Evolutionary conservation across 2,329 filamentous ascomycete species (phyloP), one percentile per base, ranked within the genome.

Genomic region (Trichoderma sp.): DNA sequence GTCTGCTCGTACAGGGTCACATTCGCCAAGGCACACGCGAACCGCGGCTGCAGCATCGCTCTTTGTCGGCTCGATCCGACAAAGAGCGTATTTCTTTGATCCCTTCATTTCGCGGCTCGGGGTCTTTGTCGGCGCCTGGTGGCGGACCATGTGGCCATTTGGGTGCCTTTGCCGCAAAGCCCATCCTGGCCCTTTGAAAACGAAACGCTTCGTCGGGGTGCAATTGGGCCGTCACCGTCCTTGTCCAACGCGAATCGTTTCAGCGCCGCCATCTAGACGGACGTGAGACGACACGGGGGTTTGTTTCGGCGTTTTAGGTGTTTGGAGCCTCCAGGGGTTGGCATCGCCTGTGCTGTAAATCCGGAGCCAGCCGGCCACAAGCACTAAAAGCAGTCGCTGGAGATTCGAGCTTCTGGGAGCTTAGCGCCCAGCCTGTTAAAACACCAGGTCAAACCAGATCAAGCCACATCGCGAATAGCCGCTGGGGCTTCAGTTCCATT

Each of bases 241-340:
- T 45, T 35, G 60, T 75, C 74, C 66, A 71, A 76, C 75, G 63
- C 63, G 62, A 74, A 31, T 33, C 18, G 75, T 76, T 76, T 76
- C 75, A 74, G 69, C 45, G 56, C 63, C 16, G 62, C 41, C 31
- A 27, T 67, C 21, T 67, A 67, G 50, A 73, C 68, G n/a, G 45
- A 76, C 21, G 27, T 74, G 75, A 68, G 75, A 76, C 75, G 69
- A 62, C 31, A 73, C 56, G 53, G 63, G 67, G 63, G 75, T 53
- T 67, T 56, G 45, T 71, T 62, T 38, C 41, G 62, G 38, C 21
- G 73, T 63, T 63, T 69, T 69, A 69, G 64, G 50, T 38, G 65
- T 69, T 74, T 67, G 63, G 50, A 66, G 27, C 14, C 12, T n/a
- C n/a, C 27, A 33, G 50, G 33, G 6, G 27, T 18, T n/a, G 6